Evolutionary conservation across 139 green algal species (phyloP).

Genomic region (Closterium sp.): DNA sequence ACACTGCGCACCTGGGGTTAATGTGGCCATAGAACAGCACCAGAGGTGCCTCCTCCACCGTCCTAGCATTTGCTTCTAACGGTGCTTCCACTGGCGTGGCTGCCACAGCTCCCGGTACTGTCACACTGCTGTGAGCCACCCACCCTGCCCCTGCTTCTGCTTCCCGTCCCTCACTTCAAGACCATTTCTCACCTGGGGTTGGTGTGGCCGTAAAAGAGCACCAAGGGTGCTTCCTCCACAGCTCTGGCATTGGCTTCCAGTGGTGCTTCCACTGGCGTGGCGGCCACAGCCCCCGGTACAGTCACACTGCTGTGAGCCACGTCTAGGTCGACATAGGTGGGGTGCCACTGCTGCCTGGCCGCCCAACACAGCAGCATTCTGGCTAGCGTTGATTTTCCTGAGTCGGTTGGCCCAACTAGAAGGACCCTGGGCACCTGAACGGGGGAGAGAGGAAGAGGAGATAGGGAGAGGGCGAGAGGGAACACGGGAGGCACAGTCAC

Average conservation of each 20-base stretch:
- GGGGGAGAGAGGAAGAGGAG: too few species aligned
- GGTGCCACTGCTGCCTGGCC: conserved; percentile 66
- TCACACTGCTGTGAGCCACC: neutral
- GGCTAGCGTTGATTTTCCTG: conserved; percentile 81
- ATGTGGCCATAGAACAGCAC: conserved; percentile 82
- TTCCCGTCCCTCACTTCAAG: too few species aligned
- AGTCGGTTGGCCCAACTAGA: conserved; percentile 82
- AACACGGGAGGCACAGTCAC: neutral
- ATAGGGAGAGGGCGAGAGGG: too few species aligned
- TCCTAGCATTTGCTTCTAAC: conserved; percentile 73
- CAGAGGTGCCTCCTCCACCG: conserved; percentile 56
- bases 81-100: conserved; percentile 72
- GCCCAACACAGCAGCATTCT: conserved; percentile 88
- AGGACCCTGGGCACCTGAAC: conserved; percentile 57
- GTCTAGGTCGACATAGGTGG: conserved; percentile 84
- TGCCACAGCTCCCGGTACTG: conserved; percentile 75
- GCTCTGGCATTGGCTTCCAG: conserved; percentile 74
- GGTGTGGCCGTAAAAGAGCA: conserved; percentile 81
- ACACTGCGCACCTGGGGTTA: neutral
- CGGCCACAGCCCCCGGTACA: conserved; percentile 77
- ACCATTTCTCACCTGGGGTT: conserved; percentile 14
- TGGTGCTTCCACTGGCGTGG: conserved; percentile 75
- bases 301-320: conserved; percentile 86
- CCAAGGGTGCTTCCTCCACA: conserved; percentile 57
- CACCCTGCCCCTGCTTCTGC: too few species aligned